Evolutionary conservation across 495 filamentous ascomycete species (phyloP).

Genomic region (Physcia stellaris): DNA sequence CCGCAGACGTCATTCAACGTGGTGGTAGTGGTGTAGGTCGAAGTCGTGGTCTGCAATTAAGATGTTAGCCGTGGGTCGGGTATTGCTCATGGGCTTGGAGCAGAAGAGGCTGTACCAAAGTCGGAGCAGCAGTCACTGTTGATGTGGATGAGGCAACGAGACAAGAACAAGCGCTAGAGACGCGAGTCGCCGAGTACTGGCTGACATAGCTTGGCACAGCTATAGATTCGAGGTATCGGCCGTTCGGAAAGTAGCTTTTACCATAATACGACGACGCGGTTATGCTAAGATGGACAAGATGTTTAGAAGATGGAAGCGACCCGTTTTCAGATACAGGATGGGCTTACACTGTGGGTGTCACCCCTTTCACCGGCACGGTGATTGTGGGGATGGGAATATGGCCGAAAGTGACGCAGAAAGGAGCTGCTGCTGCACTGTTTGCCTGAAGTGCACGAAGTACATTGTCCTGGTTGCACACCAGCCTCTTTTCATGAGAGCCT

Average conservation of each 20-base stretch:
- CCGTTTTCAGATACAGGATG: not conserved
- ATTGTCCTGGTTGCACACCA: conserved; percentile 1
- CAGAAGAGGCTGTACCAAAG: not conserved
- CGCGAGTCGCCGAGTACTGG: conserved; percentile 1
- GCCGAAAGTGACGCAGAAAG: conserved; percentile 3
- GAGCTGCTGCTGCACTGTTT: conserved; percentile 1
- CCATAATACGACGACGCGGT: not conserved
- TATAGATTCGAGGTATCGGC: conserved; percentile 1
- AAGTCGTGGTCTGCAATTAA: not conserved
- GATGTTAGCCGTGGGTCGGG: not conserved
- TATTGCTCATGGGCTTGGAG: not conserved
- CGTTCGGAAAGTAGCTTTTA: not conserved
- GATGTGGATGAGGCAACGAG: not conserved
- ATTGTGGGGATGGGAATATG: conserved; percentile 3
- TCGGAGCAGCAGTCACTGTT: conserved; percentile 2
- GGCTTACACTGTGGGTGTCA: conserved; percentile 3
- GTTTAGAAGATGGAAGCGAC: not conserved
- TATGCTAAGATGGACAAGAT: not conserved
- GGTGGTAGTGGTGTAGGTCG: not conserved
- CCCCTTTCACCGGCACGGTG: not conserved
- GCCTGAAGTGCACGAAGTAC: not conserved
- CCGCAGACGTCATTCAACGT: not conserved
- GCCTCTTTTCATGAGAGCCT: not conserved
- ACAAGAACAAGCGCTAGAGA: conserved; percentile 1
- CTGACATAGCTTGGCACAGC: not conserved